These are phyloP conservation scores for Fusarium devonianum DNA, from an alignment of 2,329 filamentous ascomycete species.

Conservation along the genomic window DNA sequence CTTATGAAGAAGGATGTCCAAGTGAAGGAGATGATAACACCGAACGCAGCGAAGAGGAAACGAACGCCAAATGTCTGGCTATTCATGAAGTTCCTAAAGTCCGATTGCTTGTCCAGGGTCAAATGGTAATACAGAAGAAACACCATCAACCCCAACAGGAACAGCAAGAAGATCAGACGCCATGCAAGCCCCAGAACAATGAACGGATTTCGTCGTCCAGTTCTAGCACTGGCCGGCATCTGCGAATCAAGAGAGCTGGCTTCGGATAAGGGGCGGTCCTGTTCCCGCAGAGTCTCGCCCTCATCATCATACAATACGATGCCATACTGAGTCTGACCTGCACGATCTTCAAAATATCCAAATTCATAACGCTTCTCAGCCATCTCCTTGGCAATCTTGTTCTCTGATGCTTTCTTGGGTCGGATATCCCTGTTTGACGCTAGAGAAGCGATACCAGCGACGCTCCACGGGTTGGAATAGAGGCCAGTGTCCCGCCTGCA, in stretches of 20 bases:
- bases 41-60: conserved; percentile 53
- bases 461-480: conserved; percentile 46
- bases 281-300: conserved; percentile 20
- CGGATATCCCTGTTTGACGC: conserved; percentile 38
- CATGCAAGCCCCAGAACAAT: conserved; percentile 48
- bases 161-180: conserved; percentile 46
- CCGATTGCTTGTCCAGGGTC: conserved; percentile 40
- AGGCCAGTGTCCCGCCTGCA: conserved; percentile 37
- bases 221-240: neutral
- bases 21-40: conserved; percentile 52
- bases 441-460: conserved; percentile 36
- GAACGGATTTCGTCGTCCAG: conserved; percentile 42
- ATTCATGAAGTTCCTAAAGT: conserved; percentile 51
- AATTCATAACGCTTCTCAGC: conserved; percentile 38
- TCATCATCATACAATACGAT: conserved; percentile 37
- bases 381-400: conserved; percentile 38
- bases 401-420: conserved; percentile 29
- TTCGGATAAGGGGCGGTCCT: conserved; percentile 12
- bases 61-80: conserved; percentile 53
- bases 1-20: conserved; percentile 52
- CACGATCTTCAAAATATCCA: conserved; percentile 35
- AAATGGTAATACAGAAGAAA: conserved; percentile 52
- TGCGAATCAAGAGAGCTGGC: conserved; percentile 29
- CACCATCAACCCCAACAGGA: conserved; percentile 46
- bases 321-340: conserved; percentile 35